Conservation (phyloP, 176 grass and related monocot genomes). For the Miscanthus lutarioriparius region DNA sequence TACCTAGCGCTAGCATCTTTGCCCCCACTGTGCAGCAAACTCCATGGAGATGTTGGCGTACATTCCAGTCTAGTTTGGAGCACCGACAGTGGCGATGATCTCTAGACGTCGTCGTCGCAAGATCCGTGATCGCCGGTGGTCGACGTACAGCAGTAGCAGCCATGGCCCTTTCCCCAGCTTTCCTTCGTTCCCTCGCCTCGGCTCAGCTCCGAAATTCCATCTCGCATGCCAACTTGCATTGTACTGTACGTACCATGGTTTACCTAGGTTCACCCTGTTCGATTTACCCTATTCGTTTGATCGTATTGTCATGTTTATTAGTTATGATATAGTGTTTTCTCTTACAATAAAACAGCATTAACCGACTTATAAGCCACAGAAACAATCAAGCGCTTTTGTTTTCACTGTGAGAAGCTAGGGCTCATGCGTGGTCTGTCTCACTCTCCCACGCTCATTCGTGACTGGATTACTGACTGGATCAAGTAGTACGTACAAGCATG, state of each 20-base stretch:
- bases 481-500: too few relatives aligned
- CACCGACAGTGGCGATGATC: not conserved
- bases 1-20: slow-evolving; percentile 37
- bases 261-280: slow-evolving; percentile 5
- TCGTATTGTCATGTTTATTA: too few relatives aligned
- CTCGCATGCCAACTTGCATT: not conserved
- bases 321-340: too few relatives aligned
- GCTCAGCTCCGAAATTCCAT: too few relatives aligned
- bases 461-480: too few relatives aligned
- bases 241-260: slow-evolving; percentile 6
- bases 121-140: slow-evolving; percentile 46
- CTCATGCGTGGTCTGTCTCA: not conserved
- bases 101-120: not conserved
- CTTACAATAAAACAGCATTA: too few relatives aligned
- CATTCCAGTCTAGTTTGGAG: slow-evolving; percentile 37
- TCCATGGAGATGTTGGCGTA: slow-evolving; percentile 28
- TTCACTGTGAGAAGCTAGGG: not conserved
- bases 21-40: slow-evolving; percentile 45
- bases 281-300: too few relatives aligned
- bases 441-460: too few relatives aligned
- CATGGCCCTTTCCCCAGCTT: not conserved
- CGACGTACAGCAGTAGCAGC: slow-evolving; percentile 6
- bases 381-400: too few relatives aligned
- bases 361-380: too few relatives aligned
- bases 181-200: slow-evolving; percentile 27